Base-by-base conservation (phyloP, 352 stramenopile genomes). In the Globisporangium polare region DNA sequence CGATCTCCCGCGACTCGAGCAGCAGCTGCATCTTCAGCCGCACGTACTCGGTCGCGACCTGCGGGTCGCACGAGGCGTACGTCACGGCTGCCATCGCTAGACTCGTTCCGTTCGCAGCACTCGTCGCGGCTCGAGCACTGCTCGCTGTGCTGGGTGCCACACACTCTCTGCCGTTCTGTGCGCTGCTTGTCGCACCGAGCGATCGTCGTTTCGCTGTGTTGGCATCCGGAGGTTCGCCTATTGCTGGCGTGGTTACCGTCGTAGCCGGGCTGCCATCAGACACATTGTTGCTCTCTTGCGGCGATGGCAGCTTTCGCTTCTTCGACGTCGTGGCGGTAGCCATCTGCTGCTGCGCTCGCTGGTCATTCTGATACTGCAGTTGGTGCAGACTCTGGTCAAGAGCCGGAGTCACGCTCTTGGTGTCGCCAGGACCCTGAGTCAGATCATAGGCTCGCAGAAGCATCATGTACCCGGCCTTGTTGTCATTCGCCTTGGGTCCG, bases 21-120 rank as follows among this genome's bases (percentile, higher is more conserved):
- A 79, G 45, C 18, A 63, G 65, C 52, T 75, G 64, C n/a, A 67
- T 58, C 53, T 71, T 69, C 53, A 49, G 31, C 13, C 20, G 47
- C 31, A 62, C 22, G 22, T 66, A 61, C 9, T 69, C 53, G 3
- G 56, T 51, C 20, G 66, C 66, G 39, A 65, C 42, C 43, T 61
- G 26, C 27, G 63, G 31, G 41, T 60, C 41, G n/a, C 54, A 41
- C 20, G 18, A 27, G 18, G 52, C 17, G 17, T 43, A 27, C 27
- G 41, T 22, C 51, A 56, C 33, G 26, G 37, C 39, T 17, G n/a
- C 12, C 27, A 49, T 35, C 17, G 13, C 39, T 29, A 5, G 1
- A 35, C 18, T 52, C 18, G 31, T 8, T 9, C 47, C 45, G 41
- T 39, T 56, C 5, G 9, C 9, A 13, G 13, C 43, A 27, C 5